Percentiles rank a stretch among this genome's conserved stretches.
phyloP scores from a whole-genome alignment of 768 basidiomycete species.

The Rhodotorula taiwanensis region DNA sequence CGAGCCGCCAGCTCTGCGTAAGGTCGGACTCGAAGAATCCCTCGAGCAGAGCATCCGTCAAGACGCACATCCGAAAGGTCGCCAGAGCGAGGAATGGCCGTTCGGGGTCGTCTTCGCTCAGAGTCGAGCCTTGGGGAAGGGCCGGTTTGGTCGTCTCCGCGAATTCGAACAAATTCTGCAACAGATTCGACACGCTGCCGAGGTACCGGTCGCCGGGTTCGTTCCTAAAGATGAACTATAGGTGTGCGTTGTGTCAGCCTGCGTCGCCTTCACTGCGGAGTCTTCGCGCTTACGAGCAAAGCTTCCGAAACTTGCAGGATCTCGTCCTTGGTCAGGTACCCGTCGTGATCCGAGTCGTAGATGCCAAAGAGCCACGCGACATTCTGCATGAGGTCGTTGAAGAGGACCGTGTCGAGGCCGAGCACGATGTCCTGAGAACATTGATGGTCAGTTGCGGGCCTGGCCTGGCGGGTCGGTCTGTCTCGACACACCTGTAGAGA shows the following conservation, averaged over 20 bases:
- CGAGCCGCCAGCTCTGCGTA: conserved; percentile 72
- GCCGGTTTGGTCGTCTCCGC: conserved; percentile 44
- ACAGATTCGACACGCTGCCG: conserved; percentile 74
- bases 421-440: conserved; percentile 67
- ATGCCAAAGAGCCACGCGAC: conserved; percentile 98
- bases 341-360: conserved; percentile 85
- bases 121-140: not conserved
- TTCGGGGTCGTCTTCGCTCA: conserved; percentile 10
- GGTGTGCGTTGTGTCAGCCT: not conserved
- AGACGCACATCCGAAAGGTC: conserved; percentile 97
- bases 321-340: conserved; percentile 90
- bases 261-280: too few relatives aligned
- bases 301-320: conserved; percentile 91
- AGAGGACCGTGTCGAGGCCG: conserved; percentile 85
- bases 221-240: conserved; percentile 92
- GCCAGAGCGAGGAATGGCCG: conserved; percentile 67
- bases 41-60: conserved; percentile 92
- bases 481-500: conserved; percentile 86
- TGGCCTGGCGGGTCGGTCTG: too few relatives aligned
- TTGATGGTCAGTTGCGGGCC: too few relatives aligned
- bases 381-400: conserved; percentile 95
- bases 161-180: conserved; percentile 97
- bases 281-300: conserved; percentile 71
- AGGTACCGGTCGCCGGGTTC: conserved; percentile 95
- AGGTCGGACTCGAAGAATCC: conserved; percentile 93